A percentile compares a stretch with the other conserved stretches of the same genome.
Conservation (phyloP, 768 basidiomycete species). For the Hemileccinum impolitum region DNA sequence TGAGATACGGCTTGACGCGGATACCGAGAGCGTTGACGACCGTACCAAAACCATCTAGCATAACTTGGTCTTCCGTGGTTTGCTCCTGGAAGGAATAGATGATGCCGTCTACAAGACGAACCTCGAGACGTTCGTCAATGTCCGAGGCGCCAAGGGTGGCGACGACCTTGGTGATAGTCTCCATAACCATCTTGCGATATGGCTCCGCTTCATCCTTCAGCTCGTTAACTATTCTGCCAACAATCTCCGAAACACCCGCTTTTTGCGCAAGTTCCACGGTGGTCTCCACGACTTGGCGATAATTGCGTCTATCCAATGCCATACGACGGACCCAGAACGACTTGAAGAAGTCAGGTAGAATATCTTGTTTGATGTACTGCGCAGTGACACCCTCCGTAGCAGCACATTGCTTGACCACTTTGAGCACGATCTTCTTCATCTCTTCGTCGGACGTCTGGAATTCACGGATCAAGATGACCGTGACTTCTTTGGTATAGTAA, state of each 20-base stretch:
- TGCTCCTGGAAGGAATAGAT: slow-evolving; percentile 99
- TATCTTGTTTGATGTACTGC: slow-evolving; percentile 94
- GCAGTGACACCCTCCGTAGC: slow-evolving; percentile 98
- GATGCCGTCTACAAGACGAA: slow-evolving; percentile 94
- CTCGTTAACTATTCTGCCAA: slow-evolving; percentile 71
- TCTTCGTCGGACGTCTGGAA: slow-evolving; percentile 99
- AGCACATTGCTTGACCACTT: slow-evolving; percentile 98
- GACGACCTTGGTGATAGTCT: slow-evolving; percentile 97
- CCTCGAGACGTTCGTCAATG: slow-evolving; percentile 93
- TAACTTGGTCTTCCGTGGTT: slow-evolving; percentile 97
- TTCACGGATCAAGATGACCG: slow-evolving; percentile 94
- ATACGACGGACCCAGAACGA: slow-evolving; percentile 98
- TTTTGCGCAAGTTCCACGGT: slow-evolving; percentile 98
- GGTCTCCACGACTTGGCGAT: slow-evolving; percentile 96
- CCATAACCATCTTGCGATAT: slow-evolving; percentile 99
- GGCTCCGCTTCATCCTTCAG: slow-evolving; percentile 64
- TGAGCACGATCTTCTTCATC: slow-evolving; percentile 99
- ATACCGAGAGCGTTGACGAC: slow-evolving; percentile 96
- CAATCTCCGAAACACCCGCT: slow-evolving; percentile 94
- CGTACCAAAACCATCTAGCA: slow-evolving; percentile 97
- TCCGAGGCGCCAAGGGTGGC: slow-evolving; percentile 94
- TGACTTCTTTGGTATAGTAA: slow-evolving; percentile 98
- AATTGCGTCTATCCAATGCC: slow-evolving; percentile 96
- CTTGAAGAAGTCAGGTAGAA: slow-evolving; percentile 98
- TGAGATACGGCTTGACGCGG: slow-evolving; percentile 97